Evolutionary conservation across 2,329 filamentous ascomycete species (phyloP).

Genomic region (Fusarium temperatum): DNA sequence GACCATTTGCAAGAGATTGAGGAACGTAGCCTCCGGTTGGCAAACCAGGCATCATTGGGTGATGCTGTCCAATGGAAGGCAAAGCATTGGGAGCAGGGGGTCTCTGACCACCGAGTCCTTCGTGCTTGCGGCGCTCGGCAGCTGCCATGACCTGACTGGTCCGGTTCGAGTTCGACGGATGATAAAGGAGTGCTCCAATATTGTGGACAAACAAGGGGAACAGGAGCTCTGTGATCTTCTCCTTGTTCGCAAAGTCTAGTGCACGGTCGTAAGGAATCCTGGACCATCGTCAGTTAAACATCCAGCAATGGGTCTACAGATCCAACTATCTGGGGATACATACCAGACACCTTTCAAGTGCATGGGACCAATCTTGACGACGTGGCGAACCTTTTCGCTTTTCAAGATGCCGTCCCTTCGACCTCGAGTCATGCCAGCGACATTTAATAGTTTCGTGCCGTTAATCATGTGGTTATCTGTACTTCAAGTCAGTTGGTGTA

Average conservation of each 20-base stretch:
- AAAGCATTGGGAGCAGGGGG: constrained; percentile 63
- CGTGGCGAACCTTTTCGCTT: constrained; percentile 95
- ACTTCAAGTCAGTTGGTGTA: constrained; percentile 4
- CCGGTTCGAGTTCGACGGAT: constrained; percentile 86
- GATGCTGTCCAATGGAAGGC: constrained; percentile 74
- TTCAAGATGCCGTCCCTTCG: constrained; percentile 96
- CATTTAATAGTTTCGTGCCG: constrained; percentile 94
- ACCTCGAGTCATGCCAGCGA: constrained; percentile 97
- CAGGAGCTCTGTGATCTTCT: constrained; percentile 95
- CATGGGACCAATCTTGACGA: constrained; percentile 99
- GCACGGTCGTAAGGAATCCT: constrained; percentile 99
- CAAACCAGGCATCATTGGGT: constrained; percentile 24
- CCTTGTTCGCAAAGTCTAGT: constrained; percentile 99
- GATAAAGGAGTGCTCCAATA: constrained; percentile 91
- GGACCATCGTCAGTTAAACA: constrained; percentile 40
- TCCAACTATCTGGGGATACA: constrained; percentile 49
- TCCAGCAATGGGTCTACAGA: constrained; percentile 11
- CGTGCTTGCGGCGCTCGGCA: constrained; percentile 78
- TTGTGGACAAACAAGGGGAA: constrained; percentile 98
- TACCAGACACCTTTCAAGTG: constrained; percentile 97
- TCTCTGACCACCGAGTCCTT: constrained; percentile 66
- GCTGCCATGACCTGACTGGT: constrained; percentile 90
- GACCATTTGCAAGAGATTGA: constrained; percentile 12
- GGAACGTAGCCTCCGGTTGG: constrained; percentile 14
- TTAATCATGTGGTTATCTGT: constrained; percentile 99